Evolutionary conservation across 2,329 filamentous ascomycete genomes (phyloP), one percentile per base, ranked within the genome.

Genomic region (Monosporascus sp.): DNA sequence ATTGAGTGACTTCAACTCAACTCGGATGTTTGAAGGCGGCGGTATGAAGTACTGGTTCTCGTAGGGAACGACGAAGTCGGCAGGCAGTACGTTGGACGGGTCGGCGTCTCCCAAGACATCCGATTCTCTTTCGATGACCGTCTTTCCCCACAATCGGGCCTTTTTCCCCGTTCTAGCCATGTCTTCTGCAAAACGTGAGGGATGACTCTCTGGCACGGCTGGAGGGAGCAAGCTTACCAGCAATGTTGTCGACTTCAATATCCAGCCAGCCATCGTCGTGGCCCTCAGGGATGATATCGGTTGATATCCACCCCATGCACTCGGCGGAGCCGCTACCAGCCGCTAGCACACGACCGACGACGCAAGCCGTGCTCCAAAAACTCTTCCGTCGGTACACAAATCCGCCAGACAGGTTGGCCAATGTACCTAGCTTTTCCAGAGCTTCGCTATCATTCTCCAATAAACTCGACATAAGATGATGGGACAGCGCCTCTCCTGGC

Each of bases 241-340:
- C 67, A 26, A 81, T 72, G 50, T 80, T 74, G 50, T 82, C 76
- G 15, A 78, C 77, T 22, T 81, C 77, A 47, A 86, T 75, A 53
- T 82, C 78, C 18, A 85, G 67, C 81, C 83, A 86, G 9, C 82
- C 81, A 47, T 84, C 78, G 7, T 68, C 70, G 17, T 78, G 61
- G 0, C 75, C 78, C 14, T 72, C 65, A 0, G 84, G 84, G 2
- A 77, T 62, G 18, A 86, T 74, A 51, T 84, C 79, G 31, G 79
- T 84, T 11, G 82, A 85, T 51, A 88, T 74, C 85, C 85, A 86
- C 50, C 84, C 84, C 81, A 87, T 83, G 63, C 84, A 84, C 63
- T 87, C 84, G 0, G 78, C 78, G 17, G 83, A 79, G 3, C 82
- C 83, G 51, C 78, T 78, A 7, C 81, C 80, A 28, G 83, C 84